Evolutionary conservation across 148 eudicot species (phyloP), one percentile per base, ranked within the genome.

Genomic region (Fagopyrum esculentum): DNA sequence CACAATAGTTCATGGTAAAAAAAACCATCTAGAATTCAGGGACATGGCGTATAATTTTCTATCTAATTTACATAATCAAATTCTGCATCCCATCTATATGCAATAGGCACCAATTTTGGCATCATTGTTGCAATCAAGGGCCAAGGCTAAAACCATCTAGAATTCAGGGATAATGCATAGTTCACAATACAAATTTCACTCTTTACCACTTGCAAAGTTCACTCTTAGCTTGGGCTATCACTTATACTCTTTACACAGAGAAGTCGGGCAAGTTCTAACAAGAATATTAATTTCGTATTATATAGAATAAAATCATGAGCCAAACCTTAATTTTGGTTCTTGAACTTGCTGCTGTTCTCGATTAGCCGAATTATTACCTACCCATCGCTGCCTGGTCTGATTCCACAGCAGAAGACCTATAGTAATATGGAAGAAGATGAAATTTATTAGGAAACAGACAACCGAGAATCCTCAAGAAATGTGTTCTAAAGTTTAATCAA

Each of bases 341-440:
- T 73, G 76, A 35, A 16, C 47, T 19, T 55, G 76, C 78, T 83
- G 85, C 60, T 79, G 78, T 60, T 78, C 77, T 22, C 48, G 63
- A 43, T 74, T 82, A 61, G 76, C 84, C 30, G 86, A 80, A 80
- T 82, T 90, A 71, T 86, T 93, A 77, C 87, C 91, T 48, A 85
- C 74, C 97, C 98, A 93, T 51, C 87, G 92, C 81, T 89, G 90
- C 82, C 98, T 88, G 52, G 78, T 91, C 80, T 89, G 93, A 72
- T 81, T 91, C 98, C 98, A 93, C 54, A 89, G 86, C 85, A 83
- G 85, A 78, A 89, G 88, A 74, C 98, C 98, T 93, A 71, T 48
- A 82, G 51, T 72, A 43, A 78, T 22, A 74, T 59, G 68, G 2
- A 73, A 56, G 71, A 30, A 74, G 11, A 43, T 64, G 46, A 13